Evolutionary conservation across 2,329 filamentous ascomycete genomes (phyloP).

Genomic region (Aureobasidium musti): DNA sequence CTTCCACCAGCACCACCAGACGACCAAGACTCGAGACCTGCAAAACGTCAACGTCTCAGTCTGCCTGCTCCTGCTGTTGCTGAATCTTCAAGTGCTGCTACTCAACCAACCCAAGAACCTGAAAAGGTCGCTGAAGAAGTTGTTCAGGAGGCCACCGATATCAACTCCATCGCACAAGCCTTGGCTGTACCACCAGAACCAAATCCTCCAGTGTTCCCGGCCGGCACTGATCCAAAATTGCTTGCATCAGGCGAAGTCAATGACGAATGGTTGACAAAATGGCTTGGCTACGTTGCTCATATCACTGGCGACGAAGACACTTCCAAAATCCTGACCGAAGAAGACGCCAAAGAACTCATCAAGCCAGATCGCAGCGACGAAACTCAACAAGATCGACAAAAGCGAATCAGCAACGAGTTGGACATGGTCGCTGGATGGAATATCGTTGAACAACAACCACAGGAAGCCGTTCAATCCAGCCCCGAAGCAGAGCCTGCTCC

Average conservation of each 20-base stretch:
- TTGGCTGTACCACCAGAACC: constrained; percentile 1
- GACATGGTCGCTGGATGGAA: constrained; percentile 15
- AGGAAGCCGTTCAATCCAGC: constrained; percentile 14
- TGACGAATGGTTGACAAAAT: constrained; percentile 12
- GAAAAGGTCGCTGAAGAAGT: not conserved
- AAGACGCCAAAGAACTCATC: constrained; percentile 17
- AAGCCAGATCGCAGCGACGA: constrained; percentile 15
- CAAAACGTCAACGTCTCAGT: constrained; percentile 15
- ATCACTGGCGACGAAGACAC: constrained; percentile 25
- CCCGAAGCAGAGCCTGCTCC: not conserved
- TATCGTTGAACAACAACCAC: not conserved
- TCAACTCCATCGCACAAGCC: not conserved
- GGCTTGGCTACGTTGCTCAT: constrained; percentile 19
- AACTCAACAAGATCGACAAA: not conserved
- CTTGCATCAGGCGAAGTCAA: constrained; percentile 23
- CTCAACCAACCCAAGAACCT: not conserved
- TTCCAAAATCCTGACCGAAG: not conserved
- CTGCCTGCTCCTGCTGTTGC: constrained; percentile 3
- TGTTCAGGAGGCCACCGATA: not conserved
- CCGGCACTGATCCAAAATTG: constrained; percentile 7
- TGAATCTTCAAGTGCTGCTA: not conserved
- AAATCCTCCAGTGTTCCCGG: not conserved
- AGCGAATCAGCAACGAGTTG: constrained; percentile 9
- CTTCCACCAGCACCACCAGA: constrained; percentile 2
- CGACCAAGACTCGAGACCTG: not conserved